Conservation (phyloP, 2,329 filamentous ascomycete species). For the Alternaria arbusti region DNA sequence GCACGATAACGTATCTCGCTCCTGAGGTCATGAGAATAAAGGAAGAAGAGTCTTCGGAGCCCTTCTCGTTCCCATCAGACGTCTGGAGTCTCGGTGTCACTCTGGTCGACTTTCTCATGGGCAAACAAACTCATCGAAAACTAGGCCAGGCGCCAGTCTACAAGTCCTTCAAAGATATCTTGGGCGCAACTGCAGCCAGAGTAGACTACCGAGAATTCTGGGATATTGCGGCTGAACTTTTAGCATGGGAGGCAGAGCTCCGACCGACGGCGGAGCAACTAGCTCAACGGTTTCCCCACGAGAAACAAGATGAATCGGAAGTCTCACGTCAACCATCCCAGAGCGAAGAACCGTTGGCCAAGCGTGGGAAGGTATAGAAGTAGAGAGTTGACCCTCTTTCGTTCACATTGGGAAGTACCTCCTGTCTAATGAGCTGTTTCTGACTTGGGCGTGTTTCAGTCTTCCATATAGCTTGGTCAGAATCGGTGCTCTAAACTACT, state of each 20-base stretch:
- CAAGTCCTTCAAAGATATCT: not conserved
- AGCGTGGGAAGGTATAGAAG: not conserved
- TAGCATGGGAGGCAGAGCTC: not conserved
- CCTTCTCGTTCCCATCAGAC: not conserved
- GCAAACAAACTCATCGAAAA: not conserved
- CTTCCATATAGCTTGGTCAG: not conserved
- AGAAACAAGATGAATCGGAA: not conserved
- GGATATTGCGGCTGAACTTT: not conserved
- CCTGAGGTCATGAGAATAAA: not conserved
- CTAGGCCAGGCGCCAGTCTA: not conserved
- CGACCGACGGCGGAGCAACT: conserved; percentile 2
- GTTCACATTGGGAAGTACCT: not conserved
- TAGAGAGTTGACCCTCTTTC: not conserved
- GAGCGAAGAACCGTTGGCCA: not conserved
- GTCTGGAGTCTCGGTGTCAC: not conserved
- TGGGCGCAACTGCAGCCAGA: not conserved
- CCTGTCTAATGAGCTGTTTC: not conserved
- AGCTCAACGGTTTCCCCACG: not conserved
- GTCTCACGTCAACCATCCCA: not conserved
- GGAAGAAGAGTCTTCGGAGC: not conserved
- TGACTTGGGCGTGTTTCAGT: not conserved
- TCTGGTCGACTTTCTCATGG: not conserved
- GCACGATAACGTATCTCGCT: not conserved
- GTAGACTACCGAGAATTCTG: not conserved
- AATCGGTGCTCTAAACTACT: too few species aligned